Base-by-base conservation (phyloP, 495 filamentous ascomycete species). In the Penicillium cataractarum region DNA sequence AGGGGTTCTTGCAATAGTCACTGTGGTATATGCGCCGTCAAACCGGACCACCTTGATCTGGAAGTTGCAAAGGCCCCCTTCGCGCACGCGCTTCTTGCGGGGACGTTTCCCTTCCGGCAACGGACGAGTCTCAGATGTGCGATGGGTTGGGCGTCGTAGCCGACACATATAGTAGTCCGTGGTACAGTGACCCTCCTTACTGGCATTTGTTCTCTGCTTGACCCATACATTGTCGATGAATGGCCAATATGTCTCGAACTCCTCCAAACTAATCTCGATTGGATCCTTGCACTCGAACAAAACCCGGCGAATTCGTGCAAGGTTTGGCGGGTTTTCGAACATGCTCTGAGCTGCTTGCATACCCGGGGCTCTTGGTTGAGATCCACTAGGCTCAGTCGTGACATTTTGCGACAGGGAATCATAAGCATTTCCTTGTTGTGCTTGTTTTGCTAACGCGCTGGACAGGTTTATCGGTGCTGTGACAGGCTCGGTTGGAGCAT, bases 211-310 rank as follows among this genome's bases (percentile, higher is more conserved):
- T 58, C 80, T 78, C 55, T 84, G 81, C 51, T 82, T 80, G 4
- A 82, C 78, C 81, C 80, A 84, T 17, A 83, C 79, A 65, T 84
- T 84, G 55, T 83, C 81, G 29, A 84, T 79, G 51, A 82, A 84
- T 3, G 81, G 82, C 81, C 81, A 84, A 62, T 84, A 83, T 15
- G 75, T 80, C 55, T 84, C 80, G 50, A 83, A 83, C 37, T 84
- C 81, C 22, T 78, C 73, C 37, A 78, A 65, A 22, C 75, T 81
- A 58, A 83, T 81, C 65, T 83, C 82, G 50, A 84, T 83, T 15
- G 78, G 78, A 39, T 84, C 80, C 37, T 75, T 80, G 69, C 82
- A 78, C 50, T 84, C 82, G 48, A 83, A 83, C 52, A 84, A 64
- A 2, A 81, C 75, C 54, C 75, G 71, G 35, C 81, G 75, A 66